Evolutionary conservation across 129 eudicot species (phyloP).

Genomic region (Scalesia atractyloides): DNA sequence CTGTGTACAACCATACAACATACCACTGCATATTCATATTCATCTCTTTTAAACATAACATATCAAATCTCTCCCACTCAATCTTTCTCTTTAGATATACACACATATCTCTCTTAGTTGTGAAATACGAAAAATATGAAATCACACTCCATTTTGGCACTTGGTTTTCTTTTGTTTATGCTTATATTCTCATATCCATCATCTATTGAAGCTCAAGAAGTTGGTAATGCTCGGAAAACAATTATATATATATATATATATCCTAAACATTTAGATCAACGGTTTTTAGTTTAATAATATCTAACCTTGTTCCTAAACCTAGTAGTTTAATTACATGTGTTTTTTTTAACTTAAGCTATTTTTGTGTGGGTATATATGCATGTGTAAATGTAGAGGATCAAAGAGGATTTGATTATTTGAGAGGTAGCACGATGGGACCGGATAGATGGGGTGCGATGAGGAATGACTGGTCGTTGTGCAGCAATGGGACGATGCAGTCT

Average conservation of each 20-base stretch:
- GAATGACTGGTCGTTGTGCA: constrained; percentile 59
- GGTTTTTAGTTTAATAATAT: too few relatives aligned
- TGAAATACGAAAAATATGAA: constrained; percentile 28
- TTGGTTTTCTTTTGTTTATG: constrained; percentile 33
- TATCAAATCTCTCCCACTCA: background rate
- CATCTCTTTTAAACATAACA: background rate
- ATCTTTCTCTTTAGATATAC: background rate
- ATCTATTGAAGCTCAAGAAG: constrained; percentile 53
- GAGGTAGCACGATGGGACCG: constrained; percentile 52
- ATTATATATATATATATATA: background rate
- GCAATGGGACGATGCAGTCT: constrained; percentile 58
- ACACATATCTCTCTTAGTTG: background rate
- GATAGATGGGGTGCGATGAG: constrained; percentile 52
- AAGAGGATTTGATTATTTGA: constrained; percentile 48
- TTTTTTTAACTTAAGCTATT: background rate
- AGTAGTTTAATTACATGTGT: background rate
- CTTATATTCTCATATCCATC: constrained; percentile 25
- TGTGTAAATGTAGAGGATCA: constrained; percentile 48
- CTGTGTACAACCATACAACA: background rate
- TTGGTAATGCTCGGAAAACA: constrained; percentile 36
- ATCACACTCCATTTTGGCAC: constrained; percentile 21
- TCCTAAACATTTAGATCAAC: too few relatives aligned
- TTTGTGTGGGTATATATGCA: background rate
- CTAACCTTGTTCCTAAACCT: background rate
- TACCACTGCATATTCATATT: constrained; percentile 16